A percentile compares a stretch with the other conserved stretches of the same genome.
These are phyloP conservation scores for Fusarium stilboides DNA, from an alignment of 2,329 filamentous ascomycete genomes.

Conservation along the genomic window DNA sequence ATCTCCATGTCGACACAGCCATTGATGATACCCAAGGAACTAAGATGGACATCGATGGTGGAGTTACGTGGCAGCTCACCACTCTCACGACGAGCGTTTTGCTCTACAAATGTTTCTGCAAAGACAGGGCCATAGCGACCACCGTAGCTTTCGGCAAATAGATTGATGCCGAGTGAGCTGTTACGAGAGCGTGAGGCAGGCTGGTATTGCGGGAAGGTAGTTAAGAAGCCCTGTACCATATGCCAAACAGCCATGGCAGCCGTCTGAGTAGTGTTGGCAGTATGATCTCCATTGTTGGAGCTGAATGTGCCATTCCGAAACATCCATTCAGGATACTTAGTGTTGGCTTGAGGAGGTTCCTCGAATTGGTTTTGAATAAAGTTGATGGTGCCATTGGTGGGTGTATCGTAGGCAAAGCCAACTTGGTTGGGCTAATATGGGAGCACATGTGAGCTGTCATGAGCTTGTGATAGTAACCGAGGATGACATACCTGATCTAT, in stretches of 20 bases:
- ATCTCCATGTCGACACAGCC: constrained; percentile 77
- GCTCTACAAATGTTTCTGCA: constrained; percentile 70
- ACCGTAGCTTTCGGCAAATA: constrained; percentile 80
- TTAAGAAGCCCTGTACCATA: constrained; percentile 74
- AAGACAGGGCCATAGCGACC: constrained; percentile 80
- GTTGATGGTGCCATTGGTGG: constrained; percentile 72
- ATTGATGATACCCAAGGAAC: constrained; percentile 78
- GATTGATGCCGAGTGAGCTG: constrained; percentile 69
- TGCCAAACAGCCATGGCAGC: constrained; percentile 76
- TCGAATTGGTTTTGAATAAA: constrained; percentile 59
- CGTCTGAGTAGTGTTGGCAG: constrained; percentile 69
- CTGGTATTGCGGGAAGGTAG: constrained; percentile 71
- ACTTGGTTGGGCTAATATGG: constrained; percentile 76
- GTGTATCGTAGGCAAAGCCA: constrained; percentile 76
- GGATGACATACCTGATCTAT: constrained; percentile 65
- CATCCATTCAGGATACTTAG: constrained; percentile 50
- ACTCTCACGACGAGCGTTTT: constrained; percentile 71
- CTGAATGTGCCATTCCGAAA: constrained; percentile 77
- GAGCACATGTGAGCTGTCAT: constrained; percentile 22
- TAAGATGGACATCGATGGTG: constrained; percentile 72
- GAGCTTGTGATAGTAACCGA: constrained; percentile 1
- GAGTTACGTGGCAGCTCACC: constrained; percentile 64
- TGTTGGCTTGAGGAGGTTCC: constrained; percentile 44
- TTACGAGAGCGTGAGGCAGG: constrained; percentile 58
- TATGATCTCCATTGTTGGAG: constrained; percentile 63